Conservation (phyloP, 805 yeast species). For the Sungouiella thailandica region DNA sequence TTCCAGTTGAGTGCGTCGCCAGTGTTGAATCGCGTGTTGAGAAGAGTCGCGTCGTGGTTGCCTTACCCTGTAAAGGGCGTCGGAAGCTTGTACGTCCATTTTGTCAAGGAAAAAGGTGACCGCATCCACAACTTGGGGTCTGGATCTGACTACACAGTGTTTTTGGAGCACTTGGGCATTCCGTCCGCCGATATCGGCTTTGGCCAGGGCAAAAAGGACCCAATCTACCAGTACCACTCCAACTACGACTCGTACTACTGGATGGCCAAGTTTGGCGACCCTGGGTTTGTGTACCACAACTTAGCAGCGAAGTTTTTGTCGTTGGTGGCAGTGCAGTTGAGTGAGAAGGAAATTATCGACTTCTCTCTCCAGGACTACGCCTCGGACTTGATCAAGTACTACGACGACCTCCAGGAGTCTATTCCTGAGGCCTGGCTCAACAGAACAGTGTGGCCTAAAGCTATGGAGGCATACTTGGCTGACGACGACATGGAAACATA, state of each 20-base stretch:
- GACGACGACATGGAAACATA: slow-evolving; percentile 9
- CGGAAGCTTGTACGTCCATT: slow-evolving; percentile 42
- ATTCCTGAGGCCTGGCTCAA: slow-evolving; percentile 36
- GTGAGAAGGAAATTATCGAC: slow-evolving; percentile 54
- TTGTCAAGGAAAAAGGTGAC: slow-evolving; percentile 29
- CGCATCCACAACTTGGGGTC: slow-evolving; percentile 24
- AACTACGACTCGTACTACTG: slow-evolving; percentile 54
- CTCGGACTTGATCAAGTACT: slow-evolving; percentile 34
- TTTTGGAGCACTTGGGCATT: slow-evolving; percentile 63
- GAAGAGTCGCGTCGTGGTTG: slow-evolving; percentile 27
- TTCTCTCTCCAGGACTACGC: slow-evolving; percentile 47
- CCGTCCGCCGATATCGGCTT: slow-evolving; percentile 46
- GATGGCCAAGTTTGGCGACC: slow-evolving; percentile 49
- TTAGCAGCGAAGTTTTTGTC: slow-evolving; percentile 58
- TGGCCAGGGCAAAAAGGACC: slow-evolving; percentile 35
- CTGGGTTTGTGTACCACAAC: slow-evolving; percentile 49
- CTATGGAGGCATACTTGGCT: slow-evolving; percentile 6
- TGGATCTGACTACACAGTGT: slow-evolving; percentile 48
- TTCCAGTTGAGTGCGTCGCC: slow-evolving; percentile 52
- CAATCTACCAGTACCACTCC: slow-evolving; percentile 55
- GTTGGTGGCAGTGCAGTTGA: slow-evolving; percentile 45
- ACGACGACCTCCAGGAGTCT: slow-evolving; percentile 20
- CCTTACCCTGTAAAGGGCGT: slow-evolving; percentile 12
- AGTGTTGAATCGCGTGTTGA: slow-evolving; percentile 43
- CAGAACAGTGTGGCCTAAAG: slow-evolving; percentile 9